Percentiles rank a stretch among this genome's conserved stretches.
Evolutionary conservation across 2,329 filamentous ascomycete genomes (phyloP).

Genomic region (Ceratocystis albifundus): DNA sequence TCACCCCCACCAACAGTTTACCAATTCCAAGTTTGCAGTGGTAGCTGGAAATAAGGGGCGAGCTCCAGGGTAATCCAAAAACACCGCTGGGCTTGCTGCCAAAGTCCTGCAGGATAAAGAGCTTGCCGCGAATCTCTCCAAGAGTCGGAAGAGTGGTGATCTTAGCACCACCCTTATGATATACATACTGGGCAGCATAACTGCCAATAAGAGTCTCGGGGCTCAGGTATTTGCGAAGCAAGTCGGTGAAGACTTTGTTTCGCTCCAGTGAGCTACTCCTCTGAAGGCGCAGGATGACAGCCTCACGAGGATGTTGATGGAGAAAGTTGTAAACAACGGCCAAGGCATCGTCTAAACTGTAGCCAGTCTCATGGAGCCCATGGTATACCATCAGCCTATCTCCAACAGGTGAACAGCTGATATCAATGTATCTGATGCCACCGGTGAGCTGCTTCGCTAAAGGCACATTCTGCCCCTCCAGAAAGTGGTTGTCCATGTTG

Average conservation of each 20-base stretch:
- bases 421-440: background rate
- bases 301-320: background rate
- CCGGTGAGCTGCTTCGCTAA: background rate
- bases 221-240: background rate
- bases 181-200: background rate
- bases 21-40: background rate
- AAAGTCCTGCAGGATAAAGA: background rate
- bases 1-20: background rate
- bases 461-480: background rate
- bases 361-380: background rate
- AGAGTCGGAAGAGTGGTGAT: background rate
- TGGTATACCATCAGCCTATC: background rate
- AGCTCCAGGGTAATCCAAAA: background rate
- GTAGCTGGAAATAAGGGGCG: background rate
- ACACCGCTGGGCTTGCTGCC: background rate
- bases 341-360: background rate
- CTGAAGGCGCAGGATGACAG: background rate
- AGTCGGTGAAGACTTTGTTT: background rate
- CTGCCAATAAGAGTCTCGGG: background rate
- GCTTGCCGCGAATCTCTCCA: background rate
- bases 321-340: background rate
- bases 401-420: background rate
- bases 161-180: background rate
- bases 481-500: background rate
- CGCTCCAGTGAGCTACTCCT: background rate